Evolutionary conservation across 176 grass and related monocot genomes (phyloP), one percentile per base, ranked within the genome.

Genomic region (Oryza officinalis): DNA sequence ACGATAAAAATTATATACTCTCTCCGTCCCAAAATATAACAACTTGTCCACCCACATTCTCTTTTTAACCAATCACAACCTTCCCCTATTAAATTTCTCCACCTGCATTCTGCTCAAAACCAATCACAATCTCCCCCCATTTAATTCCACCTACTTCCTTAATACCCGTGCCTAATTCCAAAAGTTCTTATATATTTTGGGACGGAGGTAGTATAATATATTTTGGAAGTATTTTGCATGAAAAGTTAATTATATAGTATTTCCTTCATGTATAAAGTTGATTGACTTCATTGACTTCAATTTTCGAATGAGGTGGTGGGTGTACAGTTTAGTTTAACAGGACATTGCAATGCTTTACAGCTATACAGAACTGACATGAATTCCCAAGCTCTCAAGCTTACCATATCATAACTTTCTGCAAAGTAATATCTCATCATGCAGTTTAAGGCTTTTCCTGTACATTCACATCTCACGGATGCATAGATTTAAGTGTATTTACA

Each of bases 401-500:
- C 54, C 7, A 63, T 64, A 17, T 41, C 13, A 49, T 70, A 82
- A 75, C 35, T 59, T 67, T 3, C 32, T 20, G 1, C 37, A 13
- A 30, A 68, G 50, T 63, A 46, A 69, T 81, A 71, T 75, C 27
- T 63, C 26, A 49, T 72, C 17, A 17, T 72, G 66, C 54, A 64
- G 37, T 63, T 15, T 50, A 46, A 65, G 57, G 45, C 20, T 75
- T 70, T 32, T 72, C 17, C 28, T 81, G 32, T 57, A 65, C 50
- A 72, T 66, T 64, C 20, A 54, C 3, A 13, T 43, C 43, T 66
- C 44, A 31, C 27, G 14, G 31, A 65, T 70, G 28, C 15, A 80
- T 23, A 71, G 47, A 18, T 65, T 77, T 72, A 32, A 50, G 47
- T 71, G 71, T 64, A 82, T 73, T 87, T 67, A 10, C 49, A 79